Evolutionary conservation across 352 stramenopile species (phyloP).

Genomic region (Phytophthora cryptogea): DNA sequence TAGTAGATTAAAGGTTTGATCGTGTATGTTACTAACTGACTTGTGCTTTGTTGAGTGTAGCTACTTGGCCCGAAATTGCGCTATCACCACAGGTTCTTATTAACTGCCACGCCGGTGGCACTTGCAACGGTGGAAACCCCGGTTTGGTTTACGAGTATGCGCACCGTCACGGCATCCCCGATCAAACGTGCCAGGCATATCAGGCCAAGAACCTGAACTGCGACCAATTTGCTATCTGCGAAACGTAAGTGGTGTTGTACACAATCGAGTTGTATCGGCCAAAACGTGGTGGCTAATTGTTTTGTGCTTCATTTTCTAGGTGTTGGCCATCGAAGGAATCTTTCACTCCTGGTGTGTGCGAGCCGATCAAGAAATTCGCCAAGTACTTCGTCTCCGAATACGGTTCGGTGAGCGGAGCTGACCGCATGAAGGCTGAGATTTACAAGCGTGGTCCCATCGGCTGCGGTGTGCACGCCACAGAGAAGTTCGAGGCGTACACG

Average conservation of each 20-base stretch:
- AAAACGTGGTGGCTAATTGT: constrained; percentile 3
- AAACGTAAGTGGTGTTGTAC: constrained; percentile 56
- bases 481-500: constrained; percentile 82
- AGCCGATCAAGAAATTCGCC: constrained; percentile 83
- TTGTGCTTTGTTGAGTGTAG: constrained; percentile 28
- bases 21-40: constrained; percentile 7
- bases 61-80: constrained; percentile 82
- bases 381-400: constrained; percentile 93
- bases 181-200: constrained; percentile 93
- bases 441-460: constrained; percentile 91
- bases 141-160: constrained; percentile 88
- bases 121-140: constrained; percentile 81
- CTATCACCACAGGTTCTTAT: constrained; percentile 83
- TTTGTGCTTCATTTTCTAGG: constrained; percentile 24
- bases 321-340: constrained; percentile 90
- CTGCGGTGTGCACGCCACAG: constrained; percentile 85
- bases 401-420: constrained; percentile 79
- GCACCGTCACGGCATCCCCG: constrained; percentile 88
- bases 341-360: constrained; percentile 83
- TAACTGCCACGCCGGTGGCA: constrained; percentile 83
- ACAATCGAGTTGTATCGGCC: background rate
- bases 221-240: constrained; percentile 77
- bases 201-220: constrained; percentile 85
- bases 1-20: background rate
- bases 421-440: constrained; percentile 93